These are phyloP conservation scores for Botrytis squamosa DNA, from an alignment of 2,329 filamentous ascomycete genomes.

Conservation along the genomic window DNA sequence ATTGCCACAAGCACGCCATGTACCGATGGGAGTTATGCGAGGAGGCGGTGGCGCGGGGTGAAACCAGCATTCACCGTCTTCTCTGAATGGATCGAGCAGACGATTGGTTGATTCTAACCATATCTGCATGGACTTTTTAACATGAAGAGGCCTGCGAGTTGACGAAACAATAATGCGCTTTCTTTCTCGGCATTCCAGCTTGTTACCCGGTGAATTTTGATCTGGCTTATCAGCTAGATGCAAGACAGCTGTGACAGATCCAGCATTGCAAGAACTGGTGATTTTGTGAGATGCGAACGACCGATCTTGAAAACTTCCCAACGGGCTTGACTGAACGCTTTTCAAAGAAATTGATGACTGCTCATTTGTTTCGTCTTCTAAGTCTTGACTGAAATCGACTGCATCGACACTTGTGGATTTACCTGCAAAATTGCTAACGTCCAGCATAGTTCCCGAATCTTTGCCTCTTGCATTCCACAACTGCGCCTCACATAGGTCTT, in stretches of 20 bases:
- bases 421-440: neutral
- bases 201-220: neutral
- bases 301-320: neutral
- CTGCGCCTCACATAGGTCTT: neutral
- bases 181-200: constrained; percentile 4
- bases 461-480: neutral
- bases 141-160: constrained; percentile 15
- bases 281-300: neutral
- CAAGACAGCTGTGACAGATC: no score
- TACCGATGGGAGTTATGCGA: constrained; percentile 20
- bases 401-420: neutral
- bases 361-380: neutral
- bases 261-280: neutral
- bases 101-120: constrained; percentile 27
- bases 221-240: neutral
- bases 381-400: neutral
- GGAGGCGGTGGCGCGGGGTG: constrained; percentile 31
- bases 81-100: constrained; percentile 27
- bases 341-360: neutral
- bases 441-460: neutral
- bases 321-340: neutral
- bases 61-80: constrained; percentile 32
- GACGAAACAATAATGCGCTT: constrained; percentile 24
- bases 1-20: constrained; percentile 3
- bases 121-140: constrained; percentile 28